Evolutionary conservation across 169 alveolate species (phyloP).

Genomic region (Plasmodium vivax): DNA sequence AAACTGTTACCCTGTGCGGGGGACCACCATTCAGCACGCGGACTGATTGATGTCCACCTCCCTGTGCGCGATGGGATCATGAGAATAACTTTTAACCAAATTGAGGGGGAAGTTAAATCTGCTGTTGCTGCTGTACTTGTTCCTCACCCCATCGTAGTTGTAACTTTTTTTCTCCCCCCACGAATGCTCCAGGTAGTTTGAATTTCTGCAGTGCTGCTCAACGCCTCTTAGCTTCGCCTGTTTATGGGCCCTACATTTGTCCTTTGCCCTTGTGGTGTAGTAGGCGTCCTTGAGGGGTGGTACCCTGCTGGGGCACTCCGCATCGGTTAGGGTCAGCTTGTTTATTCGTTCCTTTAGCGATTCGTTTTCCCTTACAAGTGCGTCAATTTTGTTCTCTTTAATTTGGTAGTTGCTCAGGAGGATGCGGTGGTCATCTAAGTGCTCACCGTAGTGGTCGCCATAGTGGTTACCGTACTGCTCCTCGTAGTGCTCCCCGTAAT

Average conservation of each 20-base stretch:
- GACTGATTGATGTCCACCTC: not conserved
- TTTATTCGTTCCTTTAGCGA: slow-evolving; percentile 23
- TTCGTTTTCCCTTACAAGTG: slow-evolving; percentile 30
- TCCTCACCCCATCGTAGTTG: not conserved
- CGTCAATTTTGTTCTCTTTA: slow-evolving; percentile 16
- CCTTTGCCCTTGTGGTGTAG: not conserved
- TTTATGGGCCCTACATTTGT: not conserved
- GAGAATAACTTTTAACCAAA: slow-evolving; percentile 20
- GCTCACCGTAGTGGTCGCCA: not conserved
- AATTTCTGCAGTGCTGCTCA: not conserved
- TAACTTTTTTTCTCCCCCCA: not conserved
- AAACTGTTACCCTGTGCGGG: not conserved
- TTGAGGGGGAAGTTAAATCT: slow-evolving; percentile 56
- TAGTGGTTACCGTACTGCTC: not conserved
- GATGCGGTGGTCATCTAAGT: not conserved
- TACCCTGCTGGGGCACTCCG: not conserved
- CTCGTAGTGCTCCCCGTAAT: not conserved
- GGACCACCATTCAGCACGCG: not conserved
- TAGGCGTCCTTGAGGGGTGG: not conserved
- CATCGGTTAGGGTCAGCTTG: slow-evolving; percentile 1
- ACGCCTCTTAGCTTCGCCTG: not conserved
- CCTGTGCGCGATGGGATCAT: not conserved
- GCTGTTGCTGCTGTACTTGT: slow-evolving; percentile 31
- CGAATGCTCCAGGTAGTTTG: not conserved
- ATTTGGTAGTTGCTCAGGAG: not conserved